A percentile compares a stretch with the other conserved stretches of the same genome.
These are phyloP conservation scores for Phyllosticta citrichinensis DNA, from an alignment of 2,329 filamentous ascomycete genomes.

Conservation along the genomic window DNA sequence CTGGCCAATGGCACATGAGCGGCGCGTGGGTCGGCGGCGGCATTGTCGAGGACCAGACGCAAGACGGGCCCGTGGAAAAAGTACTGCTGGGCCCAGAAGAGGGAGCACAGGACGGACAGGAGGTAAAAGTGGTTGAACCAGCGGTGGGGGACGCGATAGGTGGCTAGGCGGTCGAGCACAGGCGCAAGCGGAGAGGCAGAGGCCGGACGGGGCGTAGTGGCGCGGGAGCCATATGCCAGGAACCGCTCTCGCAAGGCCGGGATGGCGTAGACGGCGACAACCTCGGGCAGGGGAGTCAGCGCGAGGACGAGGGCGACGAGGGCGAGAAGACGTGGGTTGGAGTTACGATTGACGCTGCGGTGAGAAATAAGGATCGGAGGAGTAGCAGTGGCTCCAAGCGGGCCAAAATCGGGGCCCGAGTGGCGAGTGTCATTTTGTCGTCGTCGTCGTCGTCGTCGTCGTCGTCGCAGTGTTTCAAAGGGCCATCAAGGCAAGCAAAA, in stretches of 20 bases:
- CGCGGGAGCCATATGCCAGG: constrained; percentile 50
- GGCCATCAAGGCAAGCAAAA: background rate
- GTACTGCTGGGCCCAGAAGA: constrained; percentile 65
- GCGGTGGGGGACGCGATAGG: constrained; percentile 64
- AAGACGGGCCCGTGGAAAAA: constrained; percentile 36
- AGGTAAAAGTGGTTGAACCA: constrained; percentile 90
- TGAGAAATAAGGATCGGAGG: constrained; percentile 28
- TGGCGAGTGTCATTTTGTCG: constrained; percentile 3
- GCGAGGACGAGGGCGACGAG: background rate
- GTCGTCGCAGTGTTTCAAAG: background rate
- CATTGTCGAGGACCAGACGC: constrained; percentile 35
- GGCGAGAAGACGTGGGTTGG: constrained; percentile 14
- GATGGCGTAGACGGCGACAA: constrained; percentile 41
- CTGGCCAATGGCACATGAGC: constrained; percentile 44
- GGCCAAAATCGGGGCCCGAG: constrained; percentile 5
- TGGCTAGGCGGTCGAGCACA: constrained; percentile 42
- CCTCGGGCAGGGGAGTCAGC: constrained; percentile 19
- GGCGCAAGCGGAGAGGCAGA: background rate
- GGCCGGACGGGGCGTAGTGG: constrained; percentile 14
- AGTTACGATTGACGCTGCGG: constrained; percentile 29
- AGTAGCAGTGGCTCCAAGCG: constrained; percentile 15
- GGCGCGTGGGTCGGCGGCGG: constrained; percentile 31
- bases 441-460: constrained; percentile 1
- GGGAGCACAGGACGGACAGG: constrained; percentile 55
- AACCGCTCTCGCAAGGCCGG: constrained; percentile 46